phyloP scores from a whole-genome alignment of 2,329 filamentous ascomycete genomes.

The Aspergillus sp. region DNA sequence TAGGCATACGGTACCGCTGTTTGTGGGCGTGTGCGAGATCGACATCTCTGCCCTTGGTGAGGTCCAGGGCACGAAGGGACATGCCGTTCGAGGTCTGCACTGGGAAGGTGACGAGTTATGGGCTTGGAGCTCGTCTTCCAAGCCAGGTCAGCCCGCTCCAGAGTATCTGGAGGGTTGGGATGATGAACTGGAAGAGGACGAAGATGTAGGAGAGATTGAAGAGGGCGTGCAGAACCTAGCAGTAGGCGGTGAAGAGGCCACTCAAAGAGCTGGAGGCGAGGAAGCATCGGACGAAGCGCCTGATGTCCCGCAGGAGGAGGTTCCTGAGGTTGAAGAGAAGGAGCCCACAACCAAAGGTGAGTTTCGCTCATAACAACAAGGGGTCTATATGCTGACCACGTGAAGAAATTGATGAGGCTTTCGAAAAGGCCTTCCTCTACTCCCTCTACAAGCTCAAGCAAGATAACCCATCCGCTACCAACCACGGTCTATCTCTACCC shows the following conservation, averaged over 20 bases:
- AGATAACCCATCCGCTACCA: constrained; percentile 53
- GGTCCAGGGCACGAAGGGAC: constrained; percentile 63
- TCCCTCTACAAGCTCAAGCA: constrained; percentile 62
- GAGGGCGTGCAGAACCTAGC: constrained; percentile 45
- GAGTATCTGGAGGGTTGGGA: constrained; percentile 57
- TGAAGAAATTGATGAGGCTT: constrained; percentile 68
- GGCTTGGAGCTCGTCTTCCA: constrained; percentile 60
- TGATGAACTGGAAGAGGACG: constrained; percentile 25
- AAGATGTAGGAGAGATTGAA: constrained; percentile 45
- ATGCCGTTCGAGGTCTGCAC: constrained; percentile 66
- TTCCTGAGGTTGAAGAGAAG: constrained; percentile 42
- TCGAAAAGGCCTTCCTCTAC: constrained; percentile 65
- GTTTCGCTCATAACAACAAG: neutral
- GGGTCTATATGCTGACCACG: constrained; percentile 12
- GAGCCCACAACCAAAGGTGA: constrained; percentile 61
- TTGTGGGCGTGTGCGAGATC: constrained; percentile 66
- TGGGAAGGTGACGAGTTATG: constrained; percentile 72
- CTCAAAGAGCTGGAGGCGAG: constrained; percentile 14
- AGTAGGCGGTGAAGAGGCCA: constrained; percentile 33
- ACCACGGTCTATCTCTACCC: constrained; percentile 62
- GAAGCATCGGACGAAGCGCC: constrained; percentile 17
- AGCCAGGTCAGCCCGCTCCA: constrained; percentile 56
- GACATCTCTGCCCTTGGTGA: constrained; percentile 58
- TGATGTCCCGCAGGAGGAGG: constrained; percentile 31
- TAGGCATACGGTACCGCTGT: constrained; percentile 62